phyloP scores from a whole-genome alignment of 352 stramenopile genomes.

The Phytophthora cactorum region DNA sequence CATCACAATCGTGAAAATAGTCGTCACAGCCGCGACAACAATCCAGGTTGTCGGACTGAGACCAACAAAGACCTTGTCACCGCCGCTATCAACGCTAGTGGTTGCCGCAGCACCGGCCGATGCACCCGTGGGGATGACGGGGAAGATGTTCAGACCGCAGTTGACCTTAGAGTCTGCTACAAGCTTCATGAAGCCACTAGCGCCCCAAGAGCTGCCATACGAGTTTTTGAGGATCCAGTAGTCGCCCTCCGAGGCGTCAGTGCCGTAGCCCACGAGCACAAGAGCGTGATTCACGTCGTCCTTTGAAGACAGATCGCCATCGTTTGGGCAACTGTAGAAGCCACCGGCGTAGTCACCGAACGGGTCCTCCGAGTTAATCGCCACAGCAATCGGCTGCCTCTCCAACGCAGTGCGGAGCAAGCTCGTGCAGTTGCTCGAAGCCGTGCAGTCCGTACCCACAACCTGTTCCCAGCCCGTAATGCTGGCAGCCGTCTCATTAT shows the following conservation, averaged over 20 bases:
- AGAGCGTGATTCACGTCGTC: conserved; percentile 80
- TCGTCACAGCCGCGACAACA: conserved; percentile 52
- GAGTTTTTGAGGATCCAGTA: conserved; percentile 90
- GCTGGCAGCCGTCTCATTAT: conserved; percentile 67
- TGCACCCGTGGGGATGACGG: conserved; percentile 70
- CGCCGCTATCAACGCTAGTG: conserved; percentile 65
- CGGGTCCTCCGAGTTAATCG: conserved; percentile 73
- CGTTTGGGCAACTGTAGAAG: conserved; percentile 77
- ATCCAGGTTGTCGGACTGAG: conserved; percentile 66
- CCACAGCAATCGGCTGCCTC: conserved; percentile 73
- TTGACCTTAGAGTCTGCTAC: conserved; percentile 75
- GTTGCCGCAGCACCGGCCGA: conserved; percentile 43
- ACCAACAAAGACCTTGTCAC: conserved; percentile 65
- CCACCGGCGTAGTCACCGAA: conserved; percentile 78
- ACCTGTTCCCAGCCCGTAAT: conserved; percentile 77
- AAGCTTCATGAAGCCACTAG: conserved; percentile 70
- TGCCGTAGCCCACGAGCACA: conserved; percentile 79
- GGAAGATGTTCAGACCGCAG: conserved; percentile 83
- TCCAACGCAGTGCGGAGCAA: conserved; percentile 65
- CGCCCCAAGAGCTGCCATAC: conserved; percentile 74
- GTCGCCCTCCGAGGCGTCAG: conserved; percentile 54
- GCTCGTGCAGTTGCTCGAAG: conserved; percentile 52
- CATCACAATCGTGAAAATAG: conserved; percentile 56
- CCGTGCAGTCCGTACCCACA: conserved; percentile 62
- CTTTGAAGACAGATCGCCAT: conserved; percentile 63